These are phyloP conservation scores for Phyllosticta paracitricarpa DNA, from an alignment of 2,329 filamentous ascomycete genomes.

Conservation along the genomic window DNA sequence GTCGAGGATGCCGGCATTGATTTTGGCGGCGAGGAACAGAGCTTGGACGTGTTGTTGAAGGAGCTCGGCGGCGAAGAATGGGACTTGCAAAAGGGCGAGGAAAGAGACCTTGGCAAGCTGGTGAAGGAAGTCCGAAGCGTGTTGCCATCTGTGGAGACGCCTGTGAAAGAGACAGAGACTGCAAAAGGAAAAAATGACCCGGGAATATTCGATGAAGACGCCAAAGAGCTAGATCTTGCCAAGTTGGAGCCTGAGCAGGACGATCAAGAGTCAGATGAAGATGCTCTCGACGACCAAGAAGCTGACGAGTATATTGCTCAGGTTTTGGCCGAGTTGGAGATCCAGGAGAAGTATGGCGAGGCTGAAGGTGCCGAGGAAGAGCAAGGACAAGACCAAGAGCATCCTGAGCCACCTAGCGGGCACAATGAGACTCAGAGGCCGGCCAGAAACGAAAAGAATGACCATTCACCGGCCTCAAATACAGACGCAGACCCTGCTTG, in stretches of 20 bases:
- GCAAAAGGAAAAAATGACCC: background rate
- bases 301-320: slow-evolving; percentile 37
- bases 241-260: slow-evolving; percentile 16
- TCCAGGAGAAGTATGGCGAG: slow-evolving; percentile 31
- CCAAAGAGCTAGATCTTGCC: slow-evolving; percentile 16
- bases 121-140: slow-evolving; percentile 32
- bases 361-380: slow-evolving; percentile 7
- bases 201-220: slow-evolving; percentile 7
- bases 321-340: slow-evolving; percentile 36
- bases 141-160: slow-evolving; percentile 22
- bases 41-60: slow-evolving; percentile 36
- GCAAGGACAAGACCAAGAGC: background rate
- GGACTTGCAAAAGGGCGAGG: slow-evolving; percentile 30
- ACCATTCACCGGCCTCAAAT: background rate
- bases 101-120: slow-evolving; percentile 30
- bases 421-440: background rate
- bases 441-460: background rate
- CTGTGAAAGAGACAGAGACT: slow-evolving; percentile 6
- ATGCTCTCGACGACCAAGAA: slow-evolving; percentile 20
- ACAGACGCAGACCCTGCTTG: slow-evolving; percentile 10
- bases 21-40: slow-evolving; percentile 28
- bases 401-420: background rate
- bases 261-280: slow-evolving; percentile 7
- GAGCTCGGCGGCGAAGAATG: slow-evolving; percentile 31
- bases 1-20: background rate